phyloP scores from a whole-genome alignment of 768 basidiomycete genomes.

The Scleroderma citrinum region DNA sequence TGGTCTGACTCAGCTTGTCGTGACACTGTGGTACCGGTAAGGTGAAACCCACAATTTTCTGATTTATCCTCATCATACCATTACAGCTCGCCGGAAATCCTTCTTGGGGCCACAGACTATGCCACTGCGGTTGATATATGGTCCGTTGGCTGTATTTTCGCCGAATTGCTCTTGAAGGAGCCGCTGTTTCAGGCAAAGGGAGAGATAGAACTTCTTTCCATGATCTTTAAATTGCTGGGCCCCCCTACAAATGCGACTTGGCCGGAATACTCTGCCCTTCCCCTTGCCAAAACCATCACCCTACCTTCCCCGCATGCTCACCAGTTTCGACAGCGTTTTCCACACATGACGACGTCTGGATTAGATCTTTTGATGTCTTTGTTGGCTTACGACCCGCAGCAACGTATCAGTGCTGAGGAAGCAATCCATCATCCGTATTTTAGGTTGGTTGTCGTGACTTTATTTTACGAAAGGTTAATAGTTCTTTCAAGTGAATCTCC shows the following conservation, averaged over 20 bases:
- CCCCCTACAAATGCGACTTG: conserved; percentile 84
- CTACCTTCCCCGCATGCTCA: conserved; percentile 69
- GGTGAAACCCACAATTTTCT: conserved; percentile 20
- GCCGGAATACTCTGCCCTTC: conserved; percentile 78
- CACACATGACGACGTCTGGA: conserved; percentile 75
- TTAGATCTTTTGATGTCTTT: conserved; percentile 78
- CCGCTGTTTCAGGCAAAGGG: conserved; percentile 97
- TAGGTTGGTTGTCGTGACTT: conserved; percentile 40
- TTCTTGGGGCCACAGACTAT: conserved; percentile 89
- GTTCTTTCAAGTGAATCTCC: conserved; percentile 70
- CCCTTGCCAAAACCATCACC: conserved; percentile 73
- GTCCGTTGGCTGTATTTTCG: conserved; percentile 99
- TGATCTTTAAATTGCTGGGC: conserved; percentile 94
- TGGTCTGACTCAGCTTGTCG: conserved; percentile 97
- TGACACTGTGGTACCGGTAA: conserved; percentile 98
- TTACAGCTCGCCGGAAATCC: conserved; percentile 85
- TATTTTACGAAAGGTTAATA: background rate
- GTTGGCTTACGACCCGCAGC: conserved; percentile 84
- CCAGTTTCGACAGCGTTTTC: conserved; percentile 82
- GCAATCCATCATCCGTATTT: conserved; percentile 92
- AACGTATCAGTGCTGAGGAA: conserved; percentile 83
- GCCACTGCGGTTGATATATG: conserved; percentile 97
- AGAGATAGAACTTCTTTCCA: conserved; percentile 85
- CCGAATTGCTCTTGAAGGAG: conserved; percentile 90
- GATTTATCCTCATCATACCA: conserved; percentile 9